These are phyloP conservation scores for Silybum marianum DNA, from an alignment of 129 eudicot genomes.

Conservation along the genomic window DNA sequence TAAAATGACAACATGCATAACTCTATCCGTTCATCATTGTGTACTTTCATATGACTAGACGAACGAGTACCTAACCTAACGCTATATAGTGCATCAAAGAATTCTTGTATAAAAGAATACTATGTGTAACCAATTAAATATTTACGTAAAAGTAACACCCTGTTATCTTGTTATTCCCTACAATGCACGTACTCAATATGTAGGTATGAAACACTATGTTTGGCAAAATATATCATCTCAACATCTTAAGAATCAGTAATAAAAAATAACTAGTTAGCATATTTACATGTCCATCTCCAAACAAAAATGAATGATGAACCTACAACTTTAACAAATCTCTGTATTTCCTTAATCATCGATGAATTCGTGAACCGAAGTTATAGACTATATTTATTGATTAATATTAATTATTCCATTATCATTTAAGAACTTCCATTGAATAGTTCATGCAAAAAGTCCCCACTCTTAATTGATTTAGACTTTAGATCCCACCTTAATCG, in stretches of 20 bases:
- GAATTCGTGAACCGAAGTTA: neutral
- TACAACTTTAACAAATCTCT: neutral
- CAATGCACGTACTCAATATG: neutral
- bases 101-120: neutral
- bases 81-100: neutral
- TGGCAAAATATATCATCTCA: neutral
- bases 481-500: neutral
- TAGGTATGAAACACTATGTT: too few species aligned
- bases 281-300: too few species aligned
- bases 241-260: neutral
- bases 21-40: neutral
- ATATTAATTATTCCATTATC: too few species aligned
- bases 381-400: too few species aligned
- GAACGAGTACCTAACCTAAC: neutral
- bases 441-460: neutral
- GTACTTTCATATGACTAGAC: neutral
- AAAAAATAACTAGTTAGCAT: neutral
- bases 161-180: neutral
- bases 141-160: neutral
- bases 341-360: too few species aligned
- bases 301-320: neutral
- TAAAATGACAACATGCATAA: too few species aligned
- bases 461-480: neutral
- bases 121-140: neutral
- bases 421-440: neutral